Evolutionary conservation across 768 basidiomycete species (phyloP), one percentile per base, ranked within the genome.

Genomic region (Pisolithus marmoratus): DNA sequence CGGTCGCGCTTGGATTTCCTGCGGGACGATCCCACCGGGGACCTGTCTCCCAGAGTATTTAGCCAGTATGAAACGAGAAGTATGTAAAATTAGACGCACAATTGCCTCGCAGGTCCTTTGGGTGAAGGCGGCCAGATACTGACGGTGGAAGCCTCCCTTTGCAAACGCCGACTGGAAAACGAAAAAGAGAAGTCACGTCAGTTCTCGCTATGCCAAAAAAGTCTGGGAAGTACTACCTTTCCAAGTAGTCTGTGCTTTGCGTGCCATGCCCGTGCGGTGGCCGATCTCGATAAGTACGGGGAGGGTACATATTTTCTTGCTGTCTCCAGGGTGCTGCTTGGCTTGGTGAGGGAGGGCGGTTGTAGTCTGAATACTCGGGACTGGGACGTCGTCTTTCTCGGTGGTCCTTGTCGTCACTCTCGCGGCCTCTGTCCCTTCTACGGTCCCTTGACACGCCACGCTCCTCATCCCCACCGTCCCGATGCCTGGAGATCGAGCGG

Each of bases 81-180:
- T 38, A 5, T n/a, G 31, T 12, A 23, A 23, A 52, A 38, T 6
- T 41, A 23, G 3, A 72, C 83, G 27, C 68, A 87, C 81, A 80
- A 56, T 43, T 69, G 66, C 36, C 87, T 80, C 36, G 77, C 70
- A 50, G 82, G 81, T 9, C 75, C 79, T 56, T 84, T 85, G 0
- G 91, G 91, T 3, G 91, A 93, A 4, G 82, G 68, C 2, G 91
- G 91, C 91, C 91, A 94, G n/a, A 90, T 74, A 58, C 77, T 76
- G 2, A 82, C 65, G 5, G 73, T 74, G 8, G 70, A 78, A 5
- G 59, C 72, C 58, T 82, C 82, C 45, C 91, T 75, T 63, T 91
- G 84, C 44, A 74, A 63, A 50, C 87, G 75, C 29, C 91, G 90
- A 59, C 90, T 93, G 54, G 1, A 48, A 52, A 42, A 38, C 29